Base-by-base conservation (phyloP, 176 grass and related monocot genomes). In the Lolium perenne region DNA sequence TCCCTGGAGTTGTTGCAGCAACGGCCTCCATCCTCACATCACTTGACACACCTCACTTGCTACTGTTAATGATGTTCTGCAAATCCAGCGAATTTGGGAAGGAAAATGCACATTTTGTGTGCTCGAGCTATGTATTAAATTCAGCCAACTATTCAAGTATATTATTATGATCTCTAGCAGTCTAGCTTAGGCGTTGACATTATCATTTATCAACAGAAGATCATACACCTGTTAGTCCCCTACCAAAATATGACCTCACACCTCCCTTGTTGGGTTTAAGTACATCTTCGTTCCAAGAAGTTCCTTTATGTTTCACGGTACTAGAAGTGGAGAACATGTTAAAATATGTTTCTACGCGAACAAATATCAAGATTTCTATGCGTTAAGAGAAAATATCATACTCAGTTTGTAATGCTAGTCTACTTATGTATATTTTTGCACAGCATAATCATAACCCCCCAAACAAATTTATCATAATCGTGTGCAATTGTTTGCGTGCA, bases 131-230 rank as follows among this genome's bases (percentile, higher is more conserved):
- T 58, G 16, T 29, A 75, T 8, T 25, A 50, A 46, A 38, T 23
- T 85, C 23, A 50, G 54, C 4, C 3, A 23, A 7, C 23, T 18
- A 74, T 16, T 23, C 4, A 54, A 10, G 21, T 5, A 16, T 18
- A 62, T 50, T 18, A 62, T 50, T 14, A 17, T 1, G 53, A 35
- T 61, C 54, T 77, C 17, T 46, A n/a, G n/a, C n/a, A n/a, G n/a
- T n/a, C n/a, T n/a, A 22, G 22, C 61, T 13, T 75, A 23, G 32
- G 21, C 1, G 0, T 66, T 55, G 14, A 56, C 47, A 55, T 54
- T 57, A 86, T 4, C 46, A 63, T 20, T 64, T 57, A 86, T 4
- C 47, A 53, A 26, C 55, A 82, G 15, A 79, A 38, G 48, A 66
- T 43, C 45, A 41, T 13, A 48, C 20, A 59, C 72, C 0, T 72